Evolutionary conservation across 2,329 filamentous ascomycete species (phyloP).

Genomic region (Aureobasidium namibiae): DNA sequence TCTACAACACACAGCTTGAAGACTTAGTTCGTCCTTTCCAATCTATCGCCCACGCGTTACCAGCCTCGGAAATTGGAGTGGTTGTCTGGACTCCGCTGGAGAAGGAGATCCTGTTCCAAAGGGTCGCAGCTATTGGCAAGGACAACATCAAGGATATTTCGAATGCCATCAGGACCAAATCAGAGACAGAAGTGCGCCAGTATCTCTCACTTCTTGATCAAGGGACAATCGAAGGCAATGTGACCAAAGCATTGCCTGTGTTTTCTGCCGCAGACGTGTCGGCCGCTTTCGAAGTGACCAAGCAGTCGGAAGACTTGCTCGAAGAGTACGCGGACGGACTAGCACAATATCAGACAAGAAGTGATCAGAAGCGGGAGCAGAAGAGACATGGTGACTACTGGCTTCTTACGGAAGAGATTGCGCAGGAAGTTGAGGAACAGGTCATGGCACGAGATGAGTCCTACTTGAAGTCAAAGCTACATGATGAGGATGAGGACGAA

Average conservation of each 20-base stretch:
- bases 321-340: constrained; percentile 62
- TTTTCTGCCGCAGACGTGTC: constrained; percentile 52
- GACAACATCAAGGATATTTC: constrained; percentile 57
- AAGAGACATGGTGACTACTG: constrained; percentile 56
- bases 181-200: constrained; percentile 61
- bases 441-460: not conserved
- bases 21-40: constrained; percentile 26
- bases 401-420: constrained; percentile 47
- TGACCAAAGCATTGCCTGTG: constrained; percentile 24
- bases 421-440: constrained; percentile 25
- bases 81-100: constrained; percentile 63
- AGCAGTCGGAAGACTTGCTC: constrained; percentile 55
- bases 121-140: constrained; percentile 55
- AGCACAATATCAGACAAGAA: constrained; percentile 53
- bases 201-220: constrained; percentile 58
- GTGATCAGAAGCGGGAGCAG: constrained; percentile 54
- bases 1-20: constrained; percentile 52
- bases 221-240: constrained; percentile 34
- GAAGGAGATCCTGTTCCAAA: constrained; percentile 61
- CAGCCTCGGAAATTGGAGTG: constrained; percentile 56
- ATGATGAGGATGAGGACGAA: not conserved
- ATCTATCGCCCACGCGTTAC: constrained; percentile 17
- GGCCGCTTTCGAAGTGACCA: constrained; percentile 63
- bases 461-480: not conserved
- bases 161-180: constrained; percentile 59